Percentiles rank a stretch among this genome's conserved stretches.
phyloP scores from a whole-genome alignment of 257 asterid species.

The Asclepias syriaca region DNA sequence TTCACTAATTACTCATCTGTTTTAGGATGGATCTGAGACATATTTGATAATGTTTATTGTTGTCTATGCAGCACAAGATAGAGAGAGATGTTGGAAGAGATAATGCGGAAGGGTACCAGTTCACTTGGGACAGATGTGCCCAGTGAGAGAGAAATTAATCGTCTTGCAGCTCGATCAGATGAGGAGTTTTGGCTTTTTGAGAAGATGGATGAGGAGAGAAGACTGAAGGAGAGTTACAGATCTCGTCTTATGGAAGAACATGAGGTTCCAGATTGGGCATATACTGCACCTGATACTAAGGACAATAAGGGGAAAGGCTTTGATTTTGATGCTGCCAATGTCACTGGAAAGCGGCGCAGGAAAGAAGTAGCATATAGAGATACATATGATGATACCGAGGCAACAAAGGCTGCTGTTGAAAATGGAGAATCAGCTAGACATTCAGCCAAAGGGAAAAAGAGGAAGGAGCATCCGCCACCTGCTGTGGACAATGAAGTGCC shows the following conservation, averaged over 20 bases:
- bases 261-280: constrained; percentile 98
- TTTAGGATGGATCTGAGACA: constrained; percentile 7
- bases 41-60: constrained; percentile 10
- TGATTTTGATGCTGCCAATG: constrained; percentile 36
- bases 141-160: constrained; percentile 93
- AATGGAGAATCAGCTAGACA: constrained; percentile 45
- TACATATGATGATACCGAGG: constrained; percentile 55
- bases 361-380: constrained; percentile 80
- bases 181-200: constrained; percentile 94
- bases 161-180: constrained; percentile 91
- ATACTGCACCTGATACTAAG: constrained; percentile 43
- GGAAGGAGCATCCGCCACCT: constrained; percentile 36
- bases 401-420: constrained; percentile 74
- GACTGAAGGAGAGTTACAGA: constrained; percentile 73
- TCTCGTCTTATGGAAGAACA: constrained; percentile 93
- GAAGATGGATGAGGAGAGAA: constrained; percentile 96
- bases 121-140: constrained; percentile 94
- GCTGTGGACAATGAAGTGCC: constrained; percentile 28
- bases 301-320: constrained; percentile 56
- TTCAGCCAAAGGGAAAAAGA: constrained; percentile 38
- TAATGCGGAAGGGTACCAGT: constrained; percentile 90
- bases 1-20: background rate
- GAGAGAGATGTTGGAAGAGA: constrained; percentile 85
- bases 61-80: constrained; percentile 77
- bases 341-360: constrained; percentile 79